Evolutionary conservation across 495 filamentous ascomycete species (phyloP).

Genomic region (Oleoguttula mirabilis): DNA sequence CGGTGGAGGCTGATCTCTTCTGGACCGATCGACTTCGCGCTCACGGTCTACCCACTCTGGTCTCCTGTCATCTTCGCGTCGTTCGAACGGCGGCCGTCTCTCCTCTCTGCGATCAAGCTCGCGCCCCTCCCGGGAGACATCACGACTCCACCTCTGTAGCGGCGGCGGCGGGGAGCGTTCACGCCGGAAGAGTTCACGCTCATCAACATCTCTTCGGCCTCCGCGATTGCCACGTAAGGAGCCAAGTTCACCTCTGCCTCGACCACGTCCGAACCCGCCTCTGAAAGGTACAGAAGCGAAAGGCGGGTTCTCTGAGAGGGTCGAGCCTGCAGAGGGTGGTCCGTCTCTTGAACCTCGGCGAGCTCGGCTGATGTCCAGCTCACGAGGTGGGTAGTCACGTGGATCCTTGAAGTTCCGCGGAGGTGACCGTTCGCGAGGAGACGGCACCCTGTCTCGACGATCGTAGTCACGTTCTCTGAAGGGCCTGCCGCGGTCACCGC

Average conservation of each 20-base stretch:
- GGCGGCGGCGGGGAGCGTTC: slow-evolving; percentile 43
- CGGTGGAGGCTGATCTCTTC: slow-evolving; percentile 17
- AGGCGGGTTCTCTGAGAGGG: slow-evolving; percentile 50
- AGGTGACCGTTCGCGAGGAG: slow-evolving; percentile 31
- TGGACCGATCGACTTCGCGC: slow-evolving; percentile 24
- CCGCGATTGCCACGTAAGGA: slow-evolving; percentile 23
- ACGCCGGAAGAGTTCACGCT: slow-evolving; percentile 46
- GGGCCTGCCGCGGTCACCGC: slow-evolving; percentile 19
- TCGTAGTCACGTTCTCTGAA: slow-evolving; percentile 34
- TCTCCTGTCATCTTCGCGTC: slow-evolving; percentile 48
- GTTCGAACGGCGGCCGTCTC: slow-evolving; percentile 20
- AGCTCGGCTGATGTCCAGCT: slow-evolving; percentile 35
- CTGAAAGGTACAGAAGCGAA: slow-evolving; percentile 42
- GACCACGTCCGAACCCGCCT: slow-evolving; percentile 45
- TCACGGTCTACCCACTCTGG: slow-evolving; percentile 26
- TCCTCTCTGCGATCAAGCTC: slow-evolving; percentile 30
- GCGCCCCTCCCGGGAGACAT: slow-evolving; percentile 25
- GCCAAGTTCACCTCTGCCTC: slow-evolving; percentile 58
- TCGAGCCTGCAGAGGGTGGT: slow-evolving; percentile 56
- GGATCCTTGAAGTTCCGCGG: slow-evolving; percentile 22
- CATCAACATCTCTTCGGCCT: slow-evolving; percentile 24
- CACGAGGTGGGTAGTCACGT: slow-evolving; percentile 29
- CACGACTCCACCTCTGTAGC: slow-evolving; percentile 24
- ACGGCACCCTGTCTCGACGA: slow-evolving; percentile 34
- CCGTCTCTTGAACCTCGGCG: slow-evolving; percentile 49